Conservation (phyloP, 345 rosid genomes). For the Anacardium occidentale region DNA sequence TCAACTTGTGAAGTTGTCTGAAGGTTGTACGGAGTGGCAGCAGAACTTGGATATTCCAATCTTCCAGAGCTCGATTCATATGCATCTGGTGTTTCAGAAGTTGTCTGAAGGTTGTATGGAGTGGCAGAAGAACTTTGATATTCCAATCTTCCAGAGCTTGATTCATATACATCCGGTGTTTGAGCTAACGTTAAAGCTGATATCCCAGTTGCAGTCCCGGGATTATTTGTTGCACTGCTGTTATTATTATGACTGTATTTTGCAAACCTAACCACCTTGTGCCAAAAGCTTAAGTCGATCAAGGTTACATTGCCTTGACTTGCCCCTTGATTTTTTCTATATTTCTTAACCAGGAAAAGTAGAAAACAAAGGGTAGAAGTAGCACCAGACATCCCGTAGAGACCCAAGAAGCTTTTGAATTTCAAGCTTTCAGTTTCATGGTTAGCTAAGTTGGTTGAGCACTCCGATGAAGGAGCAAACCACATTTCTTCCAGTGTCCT, state of each 20-base stretch:
- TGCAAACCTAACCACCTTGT: constrained; percentile 17
- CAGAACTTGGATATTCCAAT: too few species aligned
- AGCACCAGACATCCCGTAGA: constrained; percentile 28
- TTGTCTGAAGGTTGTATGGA: constrained; percentile 10
- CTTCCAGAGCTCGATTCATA: too few species aligned
- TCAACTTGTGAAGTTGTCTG: not conserved
- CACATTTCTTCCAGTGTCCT: constrained; percentile 20
- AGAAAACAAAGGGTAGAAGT: constrained; percentile 39
- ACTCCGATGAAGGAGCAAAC: constrained; percentile 22
- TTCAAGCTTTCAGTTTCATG: constrained; percentile 25
- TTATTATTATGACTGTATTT: constrained; percentile 12
- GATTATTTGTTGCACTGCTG: constrained; percentile 10
- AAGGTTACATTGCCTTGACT: constrained; percentile 9
- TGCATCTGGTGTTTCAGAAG: too few species aligned
- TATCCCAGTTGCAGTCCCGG: not conserved
- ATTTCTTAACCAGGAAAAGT: constrained; percentile 24
- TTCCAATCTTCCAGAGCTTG: constrained; percentile 18
- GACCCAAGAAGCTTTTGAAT: constrained; percentile 39
- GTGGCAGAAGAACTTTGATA: constrained; percentile 3
- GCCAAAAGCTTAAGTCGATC: constrained; percentile 17
- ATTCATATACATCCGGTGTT: constrained; percentile 8
- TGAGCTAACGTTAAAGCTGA: constrained; percentile 10
- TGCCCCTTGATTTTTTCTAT: not conserved
- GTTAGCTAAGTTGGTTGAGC: constrained; percentile 9
- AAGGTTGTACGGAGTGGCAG: too few species aligned